Evolutionary conservation across 805 yeast genomes (phyloP).

Genomic region (Pichia nanzhaoensis): DNA sequence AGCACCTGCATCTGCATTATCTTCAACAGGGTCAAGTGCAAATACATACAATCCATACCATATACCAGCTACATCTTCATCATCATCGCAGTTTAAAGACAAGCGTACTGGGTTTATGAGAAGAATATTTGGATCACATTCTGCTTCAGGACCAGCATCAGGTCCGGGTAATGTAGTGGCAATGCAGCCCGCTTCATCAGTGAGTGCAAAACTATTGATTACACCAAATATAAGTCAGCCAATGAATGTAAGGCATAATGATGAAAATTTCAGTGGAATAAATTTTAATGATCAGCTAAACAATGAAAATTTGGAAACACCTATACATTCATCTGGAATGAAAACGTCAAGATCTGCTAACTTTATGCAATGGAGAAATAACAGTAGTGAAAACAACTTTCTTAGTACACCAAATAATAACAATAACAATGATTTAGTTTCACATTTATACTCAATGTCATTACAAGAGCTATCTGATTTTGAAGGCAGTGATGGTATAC

Average conservation of each 20-base stretch:
- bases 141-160: conserved; percentile 5
- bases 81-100: conserved; percentile 4
- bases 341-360: conserved; percentile 46
- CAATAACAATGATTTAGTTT: conserved; percentile 14
- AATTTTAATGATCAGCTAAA: neutral
- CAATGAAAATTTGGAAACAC: neutral
- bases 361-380: conserved; percentile 30
- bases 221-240: conserved; percentile 27
- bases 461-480: conserved; percentile 54
- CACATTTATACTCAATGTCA: conserved; percentile 40
- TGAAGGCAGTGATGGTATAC: conserved; percentile 55
- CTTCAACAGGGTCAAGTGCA: neutral
- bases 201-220: neutral
- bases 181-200: too few species aligned
- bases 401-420: conserved; percentile 15
- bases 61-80: neutral
- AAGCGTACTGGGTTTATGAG: conserved; percentile 26
- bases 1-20: neutral
- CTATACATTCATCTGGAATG: conserved; percentile 22
- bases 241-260: conserved; percentile 27
- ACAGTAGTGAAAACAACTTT: conserved; percentile 14
- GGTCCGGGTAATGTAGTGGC: too few species aligned
- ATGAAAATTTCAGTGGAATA: conserved; percentile 12
- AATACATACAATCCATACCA: conserved; percentile 1
- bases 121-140: conserved; percentile 24